Base-by-base conservation (phyloP, 768 basidiomycete species). In the Daedaleopsis sinensis region DNA sequence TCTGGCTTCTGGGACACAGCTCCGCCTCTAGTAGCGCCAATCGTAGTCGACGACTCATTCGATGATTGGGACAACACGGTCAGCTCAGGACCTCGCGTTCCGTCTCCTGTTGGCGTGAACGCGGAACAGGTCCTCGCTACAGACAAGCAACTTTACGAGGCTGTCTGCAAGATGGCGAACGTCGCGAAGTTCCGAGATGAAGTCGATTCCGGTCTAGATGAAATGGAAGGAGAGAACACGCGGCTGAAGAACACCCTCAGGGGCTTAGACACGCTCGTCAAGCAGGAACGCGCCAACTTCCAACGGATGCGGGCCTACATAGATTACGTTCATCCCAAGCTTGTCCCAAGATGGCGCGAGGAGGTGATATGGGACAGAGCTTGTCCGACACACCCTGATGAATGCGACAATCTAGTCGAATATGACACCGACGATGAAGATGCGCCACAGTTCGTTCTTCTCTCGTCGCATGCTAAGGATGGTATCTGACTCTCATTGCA, bases 351-450 rank as follows among this genome's bases (percentile, higher is more conserved):
- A 24, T 63, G 62, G 62, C 21, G 24, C 19, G 57, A 58, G 19
- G 43, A 23, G 12, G 57, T 53, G 38, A 54, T 63, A 24, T 63
- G 62, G 62, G 57, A 58, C 47, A 37, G 23, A 46, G 57, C 52
- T 21, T 23, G 32, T 7, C 57, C 39, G 24, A 57, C 56, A 9
- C 39, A 39, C 27, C 19, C 49, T 37, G 57, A 58, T 42, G 57
- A 58, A 24, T 23, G 51, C 7, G 57, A 52, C 13, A 35, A 46
- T 12, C 48, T 54, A 51, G 6, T 58, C 6, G 62, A 63, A 42
- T 42, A 58, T 47, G 27, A 52, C 13, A 55, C 62, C 9, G 62
- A 63, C 5, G 62, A 63, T 11, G 62, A 63, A 23, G 48, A 55
- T 23, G 52, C 35, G 6, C 32, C 35, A 19, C 36, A 15, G 52